Conservation (phyloP, 2,329 filamentous ascomycete species). For the Phyllosticta citribraziliensis region DNA sequence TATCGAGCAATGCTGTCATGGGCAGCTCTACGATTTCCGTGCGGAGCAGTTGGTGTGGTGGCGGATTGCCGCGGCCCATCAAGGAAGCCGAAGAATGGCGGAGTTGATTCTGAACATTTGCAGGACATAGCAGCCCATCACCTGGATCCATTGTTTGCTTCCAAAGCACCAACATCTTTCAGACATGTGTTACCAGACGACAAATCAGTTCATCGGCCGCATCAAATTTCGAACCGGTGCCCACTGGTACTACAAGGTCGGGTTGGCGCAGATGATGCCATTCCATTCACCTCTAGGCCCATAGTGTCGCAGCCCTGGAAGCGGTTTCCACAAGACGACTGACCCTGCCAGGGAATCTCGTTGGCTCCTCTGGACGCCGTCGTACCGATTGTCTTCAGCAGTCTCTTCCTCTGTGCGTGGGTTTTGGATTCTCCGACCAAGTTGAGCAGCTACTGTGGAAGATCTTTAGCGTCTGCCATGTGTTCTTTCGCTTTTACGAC, state of each 20-base stretch:
- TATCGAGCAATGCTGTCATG: too few species aligned
- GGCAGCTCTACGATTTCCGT: too few species aligned
- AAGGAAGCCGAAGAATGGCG: too few species aligned
- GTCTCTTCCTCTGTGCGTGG: background rate
- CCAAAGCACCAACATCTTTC: too few species aligned
- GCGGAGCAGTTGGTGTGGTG: too few species aligned
- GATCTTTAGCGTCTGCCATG: background rate
- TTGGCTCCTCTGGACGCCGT: background rate
- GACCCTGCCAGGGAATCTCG: background rate
- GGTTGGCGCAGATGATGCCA: background rate
- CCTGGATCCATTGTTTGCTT: too few species aligned
- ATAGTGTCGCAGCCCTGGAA: background rate
- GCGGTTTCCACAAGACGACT: background rate
- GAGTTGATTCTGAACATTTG: too few species aligned
- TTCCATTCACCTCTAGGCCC: background rate
- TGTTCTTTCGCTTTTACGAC: background rate
- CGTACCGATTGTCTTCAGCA: background rate
- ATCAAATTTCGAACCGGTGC: background rate
- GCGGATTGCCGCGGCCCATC: too few species aligned
- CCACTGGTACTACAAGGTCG: background rate
- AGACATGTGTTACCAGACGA: background rate
- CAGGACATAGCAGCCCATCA: too few species aligned
- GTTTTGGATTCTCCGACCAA: background rate
- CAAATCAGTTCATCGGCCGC: background rate
- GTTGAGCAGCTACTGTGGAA: background rate